phyloP scores from a whole-genome alignment of 75 land plant genomes.

The Selaginella tamariscina region DNA sequence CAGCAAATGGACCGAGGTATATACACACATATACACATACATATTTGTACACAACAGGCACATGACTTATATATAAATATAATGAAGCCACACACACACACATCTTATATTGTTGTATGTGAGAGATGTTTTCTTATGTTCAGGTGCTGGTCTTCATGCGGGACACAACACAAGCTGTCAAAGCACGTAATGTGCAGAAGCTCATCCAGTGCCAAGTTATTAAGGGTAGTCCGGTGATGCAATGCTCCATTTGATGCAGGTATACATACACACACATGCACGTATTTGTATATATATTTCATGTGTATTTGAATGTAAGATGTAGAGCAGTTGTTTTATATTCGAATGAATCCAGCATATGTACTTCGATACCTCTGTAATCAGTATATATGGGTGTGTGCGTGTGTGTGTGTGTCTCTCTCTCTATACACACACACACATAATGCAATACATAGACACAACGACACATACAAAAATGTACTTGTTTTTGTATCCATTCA shows the following conservation, averaged over 20 bases:
- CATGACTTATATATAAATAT: background rate
- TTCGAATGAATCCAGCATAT: too few relatives aligned
- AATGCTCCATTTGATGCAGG: slow-evolving; percentile 27
- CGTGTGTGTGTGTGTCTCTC: too few relatives aligned
- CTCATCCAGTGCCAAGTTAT: slow-evolving; percentile 17
- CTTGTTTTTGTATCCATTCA: too few relatives aligned
- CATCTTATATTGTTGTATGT: background rate
- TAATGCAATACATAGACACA: too few relatives aligned
- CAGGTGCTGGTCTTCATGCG: slow-evolving; percentile 24
- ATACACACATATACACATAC: too few relatives aligned
- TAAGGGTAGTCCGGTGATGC: slow-evolving; percentile 20
- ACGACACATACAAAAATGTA: too few relatives aligned
- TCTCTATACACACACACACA: too few relatives aligned
- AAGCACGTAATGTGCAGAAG: slow-evolving; percentile 16
- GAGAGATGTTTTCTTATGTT: background rate
- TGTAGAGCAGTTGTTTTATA: background rate
- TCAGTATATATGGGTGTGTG: too few relatives aligned
- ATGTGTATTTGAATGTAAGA: background rate
- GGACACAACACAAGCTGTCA: slow-evolving; percentile 15
- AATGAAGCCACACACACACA: background rate
- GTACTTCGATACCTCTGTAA: too few relatives aligned
- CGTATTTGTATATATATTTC: too few relatives aligned
- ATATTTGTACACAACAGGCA: background rate
- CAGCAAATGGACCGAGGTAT: slow-evolving; percentile 16
- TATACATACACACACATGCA: too few relatives aligned